Percentiles rank a stretch among this genome's conserved stretches.
Evolutionary conservation across 2,329 filamentous ascomycete species (phyloP).

Genomic region (Fusarium stilboides): DNA sequence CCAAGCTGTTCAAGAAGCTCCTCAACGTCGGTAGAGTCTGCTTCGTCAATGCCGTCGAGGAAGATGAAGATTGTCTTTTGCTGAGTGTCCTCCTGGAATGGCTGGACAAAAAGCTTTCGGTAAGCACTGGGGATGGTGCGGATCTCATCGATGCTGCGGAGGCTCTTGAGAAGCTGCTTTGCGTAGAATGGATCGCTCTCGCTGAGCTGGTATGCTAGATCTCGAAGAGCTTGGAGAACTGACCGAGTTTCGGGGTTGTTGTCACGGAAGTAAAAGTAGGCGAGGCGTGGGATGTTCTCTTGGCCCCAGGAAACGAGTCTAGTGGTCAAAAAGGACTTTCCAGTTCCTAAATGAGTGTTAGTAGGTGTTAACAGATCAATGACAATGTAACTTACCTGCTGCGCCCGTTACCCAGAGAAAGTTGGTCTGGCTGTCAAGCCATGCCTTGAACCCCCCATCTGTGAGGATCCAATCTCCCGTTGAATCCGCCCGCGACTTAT

Average conservation of each 20-base stretch:
- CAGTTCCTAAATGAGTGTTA: constrained; percentile 52
- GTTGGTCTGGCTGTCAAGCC: constrained; percentile 57
- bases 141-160: constrained; percentile 59
- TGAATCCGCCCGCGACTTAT: constrained; percentile 56
- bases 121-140: constrained; percentile 62
- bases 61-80: constrained; percentile 60
- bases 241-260: constrained; percentile 63
- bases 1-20: constrained; percentile 57
- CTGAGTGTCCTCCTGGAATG: constrained; percentile 54
- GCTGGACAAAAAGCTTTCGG: constrained; percentile 58
- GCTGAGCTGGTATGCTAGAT: constrained; percentile 64
- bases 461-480: constrained; percentile 64
- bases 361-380: not conserved
- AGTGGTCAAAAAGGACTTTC: constrained; percentile 63
- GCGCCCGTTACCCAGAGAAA: constrained; percentile 63
- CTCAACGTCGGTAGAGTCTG: constrained; percentile 56
- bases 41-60: constrained; percentile 64
- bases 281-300: constrained; percentile 55
- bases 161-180: constrained; percentile 56
- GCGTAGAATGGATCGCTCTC: constrained; percentile 62
- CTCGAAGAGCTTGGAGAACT: constrained; percentile 61
- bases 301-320: constrained; percentile 60
- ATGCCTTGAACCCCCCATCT: constrained; percentile 58
- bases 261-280: constrained; percentile 65
- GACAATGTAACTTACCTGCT: constrained; percentile 52